Base-by-base conservation (phyloP, 2,329 filamentous ascomycete species). In the Phaeosphaeriaceae sp. region DNA sequence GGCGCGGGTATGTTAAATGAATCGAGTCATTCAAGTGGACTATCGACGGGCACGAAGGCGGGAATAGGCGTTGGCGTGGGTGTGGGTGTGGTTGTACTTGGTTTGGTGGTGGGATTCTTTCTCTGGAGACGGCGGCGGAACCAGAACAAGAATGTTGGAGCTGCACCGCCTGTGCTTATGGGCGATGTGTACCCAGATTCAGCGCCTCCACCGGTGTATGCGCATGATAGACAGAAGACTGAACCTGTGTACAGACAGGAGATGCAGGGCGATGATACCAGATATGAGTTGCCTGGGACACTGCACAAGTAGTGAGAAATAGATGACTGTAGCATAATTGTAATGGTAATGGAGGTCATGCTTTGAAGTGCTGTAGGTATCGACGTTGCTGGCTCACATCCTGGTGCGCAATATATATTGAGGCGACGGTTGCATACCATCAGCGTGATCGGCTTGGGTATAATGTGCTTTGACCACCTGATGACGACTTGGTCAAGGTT, bases 41-140 rank as follows among this genome's bases (percentile, higher is more conserved):
- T 51, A 8, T 51, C 49, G 13, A 51, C 49, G 13, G 49, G 49
- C 15, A 19, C 49, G 21, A 51, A 51, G 15, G 32, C 28, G 5
- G 49, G 49, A 15, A 15, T 51, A 6, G 49, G 49, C 5, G 49
- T 40, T 32, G 49, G 49, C 9, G 22, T 51, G 13, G 19, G 30
- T 11, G 21, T 42, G 30, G 49, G 28, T 35, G n/a, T 51, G 1
- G 42, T 42, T 24, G 49, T 13, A 6, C 2, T 17, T 11, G 28
- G 32, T 4, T 8, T 42, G 17, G 1, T 51, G 19, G 22, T 19
- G n/a, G 32, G 19, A 23, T 17, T 51, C 13, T 24, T 51, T 2
- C 23, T 30, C 28, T 40, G 23, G 21, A 51, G 49, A 35, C 28
- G 49, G n/a, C 30, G 49, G n/a, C 49, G 40, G 10, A 47, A 19